A percentile compares a stretch with the other conserved stretches of the same genome.
These are phyloP conservation scores for Pterulicium gracile DNA, from an alignment of 1,284 basidiomycete species.

Conservation along the genomic window DNA sequence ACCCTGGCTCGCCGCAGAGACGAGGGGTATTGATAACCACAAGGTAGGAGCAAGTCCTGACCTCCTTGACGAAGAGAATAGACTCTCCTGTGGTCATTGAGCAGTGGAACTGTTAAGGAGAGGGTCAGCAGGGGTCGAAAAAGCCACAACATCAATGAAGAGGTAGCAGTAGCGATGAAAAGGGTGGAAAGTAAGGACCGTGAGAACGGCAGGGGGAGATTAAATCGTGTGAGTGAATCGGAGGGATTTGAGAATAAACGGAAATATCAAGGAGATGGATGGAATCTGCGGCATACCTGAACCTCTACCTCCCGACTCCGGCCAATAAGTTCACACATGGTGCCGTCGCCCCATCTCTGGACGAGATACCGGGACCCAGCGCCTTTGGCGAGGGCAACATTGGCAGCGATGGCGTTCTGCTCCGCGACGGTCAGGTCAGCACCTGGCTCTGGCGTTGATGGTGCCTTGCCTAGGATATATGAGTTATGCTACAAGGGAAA, in stretches of 20 bases:
- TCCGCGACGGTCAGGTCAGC: constrained; percentile 62
- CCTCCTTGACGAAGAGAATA: constrained; percentile 86
- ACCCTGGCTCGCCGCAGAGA: constrained; percentile 84
- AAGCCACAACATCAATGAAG: neutral
- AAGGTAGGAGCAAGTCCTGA: constrained; percentile 84
- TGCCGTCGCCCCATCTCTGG: constrained; percentile 86
- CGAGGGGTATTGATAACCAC: constrained; percentile 89
- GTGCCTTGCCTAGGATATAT: constrained; percentile 69
- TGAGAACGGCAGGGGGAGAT: neutral
- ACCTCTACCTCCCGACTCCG: constrained; percentile 82
- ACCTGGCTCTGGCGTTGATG: constrained; percentile 42
- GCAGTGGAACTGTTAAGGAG: constrained; percentile 79
- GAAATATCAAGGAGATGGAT: constrained; percentile 9
- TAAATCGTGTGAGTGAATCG: no score
- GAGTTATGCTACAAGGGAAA: constrained; percentile 55
- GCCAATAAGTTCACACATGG: constrained; percentile 84
- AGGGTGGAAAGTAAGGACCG: neutral
- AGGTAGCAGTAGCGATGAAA: no score
- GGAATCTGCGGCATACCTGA: constrained; percentile 45
- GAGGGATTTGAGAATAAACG: constrained; percentile 8
- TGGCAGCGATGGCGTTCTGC: constrained; percentile 46
- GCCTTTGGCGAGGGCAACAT: constrained; percentile 63
- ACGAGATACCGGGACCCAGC: constrained; percentile 85
- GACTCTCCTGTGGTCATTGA: constrained; percentile 82
- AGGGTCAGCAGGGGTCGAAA: neutral